Evolutionary conservation across 495 filamentous ascomycete genomes (phyloP).

Genomic region (Xylaria intraflava): DNA sequence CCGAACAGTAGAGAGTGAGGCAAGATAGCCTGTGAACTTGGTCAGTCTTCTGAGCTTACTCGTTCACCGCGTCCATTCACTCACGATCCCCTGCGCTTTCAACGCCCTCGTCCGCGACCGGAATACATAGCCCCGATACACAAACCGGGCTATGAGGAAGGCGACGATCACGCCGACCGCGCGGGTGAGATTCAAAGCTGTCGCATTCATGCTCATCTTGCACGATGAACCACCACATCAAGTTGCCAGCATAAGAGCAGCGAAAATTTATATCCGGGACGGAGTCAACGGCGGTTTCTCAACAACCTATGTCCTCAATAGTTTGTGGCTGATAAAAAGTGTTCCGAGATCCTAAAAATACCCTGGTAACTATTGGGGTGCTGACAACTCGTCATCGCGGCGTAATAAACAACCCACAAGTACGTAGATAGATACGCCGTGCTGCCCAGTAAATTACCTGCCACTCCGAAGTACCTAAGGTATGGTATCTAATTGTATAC

Average conservation of each 20-base stretch:
- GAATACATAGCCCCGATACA: slow-evolving; percentile 17
- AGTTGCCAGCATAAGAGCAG: background rate
- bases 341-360: too few relatives aligned
- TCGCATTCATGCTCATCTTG: background rate
- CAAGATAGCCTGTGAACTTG: slow-evolving; percentile 16
- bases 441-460: too few relatives aligned
- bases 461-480: too few relatives aligned
- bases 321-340: too few relatives aligned
- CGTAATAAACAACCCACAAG: too few relatives aligned
- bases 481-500: too few relatives aligned
- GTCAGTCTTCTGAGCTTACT: background rate
- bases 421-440: too few relatives aligned
- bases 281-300: too few relatives aligned
- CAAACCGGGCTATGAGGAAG: slow-evolving; percentile 11
- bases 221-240: background rate
- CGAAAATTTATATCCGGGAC: background rate
- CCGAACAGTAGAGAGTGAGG: slow-evolving; percentile 23
- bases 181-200: slow-evolving; percentile 1
- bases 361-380: too few relatives aligned
- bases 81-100: slow-evolving; percentile 24
- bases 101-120: slow-evolving; percentile 16
- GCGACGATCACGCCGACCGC: slow-evolving; percentile 10
- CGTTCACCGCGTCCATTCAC: background rate
- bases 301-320: background rate
- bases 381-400: too few relatives aligned